Evolutionary conservation across 495 filamentous ascomycete species (phyloP), one percentile per base, ranked within the genome.

Genomic region (Penicillium arizonense): DNA sequence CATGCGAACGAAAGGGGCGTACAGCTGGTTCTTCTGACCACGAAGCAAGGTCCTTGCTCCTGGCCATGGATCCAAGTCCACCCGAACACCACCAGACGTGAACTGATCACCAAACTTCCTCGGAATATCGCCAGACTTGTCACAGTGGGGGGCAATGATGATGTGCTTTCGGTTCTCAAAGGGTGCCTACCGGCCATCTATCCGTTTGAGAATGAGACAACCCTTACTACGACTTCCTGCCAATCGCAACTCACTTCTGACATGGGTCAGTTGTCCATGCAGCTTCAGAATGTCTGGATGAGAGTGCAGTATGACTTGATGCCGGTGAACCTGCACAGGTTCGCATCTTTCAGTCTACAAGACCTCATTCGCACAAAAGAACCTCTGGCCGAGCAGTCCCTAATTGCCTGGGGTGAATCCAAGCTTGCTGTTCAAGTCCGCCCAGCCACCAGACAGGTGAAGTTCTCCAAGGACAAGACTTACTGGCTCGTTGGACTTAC

Each of bases 401-500:
- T 65, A 1, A 13, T 65, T 36, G 16, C 28, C 4, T 65, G 52
- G 55, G 61, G 44, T 28, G 7, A 45, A 7, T 36, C 38, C 0
- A 18, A 10, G 0, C 55, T 61, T 14, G 47, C 54, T 14, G 41
- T 44, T 4, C 61, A 64, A 16, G 47, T 61, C 12, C 48, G 11
- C 0, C 56, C 62, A 9, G 59, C 62, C 20, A 63, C 47, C 3
- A 49, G 53, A 33, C 12, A 44, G 2, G 55, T 62, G 18, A 52
- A 36, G n/a, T 65, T 65, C 12, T 23, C 56, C 5, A 52, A 51
- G 9, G 45, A 77, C 54, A 79, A 73, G 56, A 81, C 83, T 0
- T 87, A 87, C 54, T 63, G 79, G 32, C 63, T 87, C 0, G 63
- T 82, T 16, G 84, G 84, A 4, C 56, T 86, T 10, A 82, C 81